These are phyloP conservation scores for Diplodia sapinea DNA, from an alignment of 2,329 filamentous ascomycete species.

Conservation along the genomic window DNA sequence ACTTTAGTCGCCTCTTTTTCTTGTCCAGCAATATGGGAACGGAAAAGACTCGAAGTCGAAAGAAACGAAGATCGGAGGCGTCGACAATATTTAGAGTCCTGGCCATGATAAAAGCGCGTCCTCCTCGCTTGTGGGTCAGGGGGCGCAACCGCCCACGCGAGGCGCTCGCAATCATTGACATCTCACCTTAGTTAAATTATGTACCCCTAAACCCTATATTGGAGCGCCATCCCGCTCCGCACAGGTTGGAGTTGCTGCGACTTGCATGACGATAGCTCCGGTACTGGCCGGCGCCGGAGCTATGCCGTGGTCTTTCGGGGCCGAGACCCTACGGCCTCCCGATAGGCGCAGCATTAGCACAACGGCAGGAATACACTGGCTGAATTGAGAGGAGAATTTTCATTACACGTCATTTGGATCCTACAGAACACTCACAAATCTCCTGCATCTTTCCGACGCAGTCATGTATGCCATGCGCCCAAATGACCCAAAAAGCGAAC, in stretches of 20 bases:
- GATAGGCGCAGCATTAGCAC: not conserved
- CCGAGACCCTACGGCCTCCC: not conserved
- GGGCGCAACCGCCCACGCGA: conserved; percentile 20
- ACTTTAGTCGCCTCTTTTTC: not conserved
- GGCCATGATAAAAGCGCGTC: conserved; percentile 14
- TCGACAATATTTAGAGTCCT: conserved; percentile 21
- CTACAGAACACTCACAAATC: conserved; percentile 21
- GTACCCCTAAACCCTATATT: conserved; percentile 28
- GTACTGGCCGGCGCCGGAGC: not conserved
- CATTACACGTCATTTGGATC: conserved; percentile 29
- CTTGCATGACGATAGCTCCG: not conserved
- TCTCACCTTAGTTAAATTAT: conserved; percentile 29
- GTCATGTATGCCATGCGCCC: conserved; percentile 2
- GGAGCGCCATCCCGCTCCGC: conserved; percentile 1
- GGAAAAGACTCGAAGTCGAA: conserved; percentile 3
- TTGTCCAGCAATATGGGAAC: conserved; percentile 16
- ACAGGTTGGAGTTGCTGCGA: not conserved
- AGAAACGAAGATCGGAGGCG: conserved; percentile 1
- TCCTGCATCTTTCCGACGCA: conserved; percentile 12
- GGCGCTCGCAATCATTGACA: conserved; percentile 20
- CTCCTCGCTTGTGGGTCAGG: conserved; percentile 24
- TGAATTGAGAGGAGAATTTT: conserved; percentile 30
- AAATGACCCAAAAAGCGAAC: conserved; percentile 25
- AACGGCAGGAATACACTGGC: not conserved
- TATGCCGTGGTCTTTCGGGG: not conserved